Evolutionary conservation across 305 asterid genomes (phyloP).

Genomic region (Fraxinus albicans): DNA sequence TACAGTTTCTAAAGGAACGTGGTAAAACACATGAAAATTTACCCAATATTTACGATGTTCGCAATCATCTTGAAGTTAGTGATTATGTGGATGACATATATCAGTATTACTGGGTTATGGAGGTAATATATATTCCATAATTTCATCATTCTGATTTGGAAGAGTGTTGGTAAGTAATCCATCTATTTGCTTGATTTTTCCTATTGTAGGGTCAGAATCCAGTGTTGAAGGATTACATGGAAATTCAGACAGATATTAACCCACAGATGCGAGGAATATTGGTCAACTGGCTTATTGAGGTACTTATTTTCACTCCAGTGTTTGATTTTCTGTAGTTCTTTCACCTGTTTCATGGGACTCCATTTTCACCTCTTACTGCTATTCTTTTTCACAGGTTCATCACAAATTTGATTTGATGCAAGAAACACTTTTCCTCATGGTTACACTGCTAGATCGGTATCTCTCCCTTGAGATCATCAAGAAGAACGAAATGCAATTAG

Average conservation of each 20-base stretch:
- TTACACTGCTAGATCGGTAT: constrained; percentile 73
- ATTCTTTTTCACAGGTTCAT: constrained; percentile 64
- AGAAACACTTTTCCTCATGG: constrained; percentile 89
- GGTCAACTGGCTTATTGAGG: constrained; percentile 97
- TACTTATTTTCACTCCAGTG: constrained; percentile 26
- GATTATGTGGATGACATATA: constrained; percentile 93
- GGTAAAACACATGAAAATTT: constrained; percentile 43
- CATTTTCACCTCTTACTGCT: constrained; percentile 20
- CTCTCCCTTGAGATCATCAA: constrained; percentile 61
- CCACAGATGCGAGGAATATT: constrained; percentile 90
- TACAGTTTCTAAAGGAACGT: constrained; percentile 47
- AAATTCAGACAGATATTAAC: constrained; percentile 54
- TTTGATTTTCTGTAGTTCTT: neutral
- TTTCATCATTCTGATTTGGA: constrained; percentile 11
- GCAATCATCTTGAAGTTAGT: constrained; percentile 83
- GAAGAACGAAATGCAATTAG: constrained; percentile 85
- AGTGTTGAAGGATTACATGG: constrained; percentile 56
- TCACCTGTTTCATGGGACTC: constrained; percentile 24
- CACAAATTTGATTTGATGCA: constrained; percentile 82
- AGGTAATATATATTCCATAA: constrained; percentile 47
- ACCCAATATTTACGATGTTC: constrained; percentile 73
- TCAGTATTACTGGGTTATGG: constrained; percentile 90
- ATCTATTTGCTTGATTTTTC: neutral
- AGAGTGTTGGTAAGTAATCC: neutral
- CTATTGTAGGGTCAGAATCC: constrained; percentile 59